These are phyloP conservation scores for Mucor plumbeus DNA, from an alignment of 371 early-diverging fungal genomes.

Conservation along the genomic window DNA sequence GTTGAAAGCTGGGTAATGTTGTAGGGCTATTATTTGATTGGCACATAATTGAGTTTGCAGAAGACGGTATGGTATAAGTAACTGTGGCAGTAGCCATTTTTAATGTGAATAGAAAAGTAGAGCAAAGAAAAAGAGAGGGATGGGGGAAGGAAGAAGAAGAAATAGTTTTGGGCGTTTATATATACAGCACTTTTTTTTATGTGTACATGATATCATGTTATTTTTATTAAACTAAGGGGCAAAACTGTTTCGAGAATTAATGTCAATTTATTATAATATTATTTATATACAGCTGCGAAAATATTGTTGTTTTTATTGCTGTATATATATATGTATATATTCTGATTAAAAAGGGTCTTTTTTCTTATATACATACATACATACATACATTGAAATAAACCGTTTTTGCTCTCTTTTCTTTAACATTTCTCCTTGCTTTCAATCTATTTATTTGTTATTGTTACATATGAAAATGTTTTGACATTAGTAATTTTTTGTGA, in stretches of 20 bases:
- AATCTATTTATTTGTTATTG: conserved; percentile 2
- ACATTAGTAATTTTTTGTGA: conserved; percentile 5
- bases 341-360: not conserved
- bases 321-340: not conserved
- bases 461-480: conserved; percentile 1
- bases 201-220: conserved; percentile 14
- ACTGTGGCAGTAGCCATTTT: conserved; percentile 1
- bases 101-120: conserved; percentile 7
- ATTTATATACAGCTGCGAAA: not conserved
- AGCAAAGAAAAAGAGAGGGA: conserved; percentile 8
- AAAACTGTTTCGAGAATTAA: conserved; percentile 5
- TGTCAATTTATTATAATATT: not conserved
- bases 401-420: not conserved
- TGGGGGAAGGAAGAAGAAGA: not conserved
- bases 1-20: not conserved
- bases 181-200: not conserved
- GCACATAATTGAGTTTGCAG: conserved; percentile 4
- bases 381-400: not conserved
- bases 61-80: conserved; percentile 10
- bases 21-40: not conserved
- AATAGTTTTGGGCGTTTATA: not conserved
- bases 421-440: not conserved
- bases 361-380: not conserved
- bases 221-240: conserved; percentile 4
- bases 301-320: not conserved